Conservation (phyloP, 1,139 yeast species). For the Magnusiomyces ingens region DNA sequence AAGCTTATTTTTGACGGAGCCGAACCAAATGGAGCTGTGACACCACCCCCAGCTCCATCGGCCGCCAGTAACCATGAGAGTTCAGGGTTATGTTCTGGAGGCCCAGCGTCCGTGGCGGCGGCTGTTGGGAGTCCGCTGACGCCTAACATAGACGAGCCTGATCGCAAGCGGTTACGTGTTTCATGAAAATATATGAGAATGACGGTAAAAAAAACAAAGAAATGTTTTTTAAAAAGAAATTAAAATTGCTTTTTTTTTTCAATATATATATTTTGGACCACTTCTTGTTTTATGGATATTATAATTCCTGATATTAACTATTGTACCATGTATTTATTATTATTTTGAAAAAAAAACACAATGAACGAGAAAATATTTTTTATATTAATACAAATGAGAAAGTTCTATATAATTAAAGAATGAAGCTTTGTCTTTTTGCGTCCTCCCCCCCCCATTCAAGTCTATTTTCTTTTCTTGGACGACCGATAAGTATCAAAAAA, state of each 20-base stretch:
- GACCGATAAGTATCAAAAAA: constrained; percentile 21
- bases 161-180: constrained; percentile 10
- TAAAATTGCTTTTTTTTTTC: too few species aligned
- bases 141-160: constrained; percentile 5
- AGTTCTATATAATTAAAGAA: not conserved
- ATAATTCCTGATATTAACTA: too few species aligned
- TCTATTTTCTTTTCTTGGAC: constrained; percentile 16
- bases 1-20: too few species aligned
- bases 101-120: too few species aligned
- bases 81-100: too few species aligned
- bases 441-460: not conserved
- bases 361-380: not conserved
- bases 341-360: not conserved
- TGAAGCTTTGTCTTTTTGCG: too few species aligned
- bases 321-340: too few species aligned
- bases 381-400: not conserved
- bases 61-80: too few species aligned
- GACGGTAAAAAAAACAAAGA: not conserved
- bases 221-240: not conserved
- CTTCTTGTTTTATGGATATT: not conserved
- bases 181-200: not conserved
- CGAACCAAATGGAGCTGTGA: too few species aligned
- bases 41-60: too few species aligned
- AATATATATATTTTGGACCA: too few species aligned
- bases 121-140: too few species aligned